These are phyloP conservation scores for Arabidopsis lyrata DNA, from an alignment of 441 rosid species.

Conservation along the genomic window DNA sequence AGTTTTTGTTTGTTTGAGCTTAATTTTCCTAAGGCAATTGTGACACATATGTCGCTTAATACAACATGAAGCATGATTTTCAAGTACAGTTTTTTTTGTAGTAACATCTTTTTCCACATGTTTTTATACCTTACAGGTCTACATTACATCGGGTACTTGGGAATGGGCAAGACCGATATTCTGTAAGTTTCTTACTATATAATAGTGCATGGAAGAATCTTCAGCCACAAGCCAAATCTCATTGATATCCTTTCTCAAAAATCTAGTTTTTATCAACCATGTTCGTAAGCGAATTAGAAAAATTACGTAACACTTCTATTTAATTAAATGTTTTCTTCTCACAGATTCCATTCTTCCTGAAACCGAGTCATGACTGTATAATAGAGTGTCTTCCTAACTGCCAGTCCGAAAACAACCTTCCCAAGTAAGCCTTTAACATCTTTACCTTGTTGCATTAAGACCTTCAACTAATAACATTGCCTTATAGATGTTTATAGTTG, in stretches of 20 bases:
- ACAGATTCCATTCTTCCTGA: conserved; percentile 77
- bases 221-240: neutral
- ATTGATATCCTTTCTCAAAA: neutral
- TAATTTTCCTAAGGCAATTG: neutral
- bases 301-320: neutral
- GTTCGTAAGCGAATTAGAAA: neutral
- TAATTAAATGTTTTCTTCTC: neutral
- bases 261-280: neutral
- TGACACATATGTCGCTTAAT: neutral
- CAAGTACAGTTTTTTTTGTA: neutral
- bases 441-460: neutral
- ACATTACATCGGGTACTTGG: conserved; percentile 88
- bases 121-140: conserved; percentile 54
- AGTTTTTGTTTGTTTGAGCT: neutral
- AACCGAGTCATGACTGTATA: conserved; percentile 79
- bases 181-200: conserved; percentile 56
- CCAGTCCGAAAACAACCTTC: conserved; percentile 68
- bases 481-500: neutral
- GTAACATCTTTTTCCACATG: no score
- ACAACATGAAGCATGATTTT: neutral
- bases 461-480: neutral
- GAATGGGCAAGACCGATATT: conserved; percentile 74
- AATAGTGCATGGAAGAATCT: neutral
- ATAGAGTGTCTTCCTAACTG: conserved; percentile 88
- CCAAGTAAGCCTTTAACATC: conserved; percentile 61